phyloP scores from a whole-genome alignment of 2,329 filamentous ascomycete species.

The Stagonosporopsis chrysanthemi region DNA sequence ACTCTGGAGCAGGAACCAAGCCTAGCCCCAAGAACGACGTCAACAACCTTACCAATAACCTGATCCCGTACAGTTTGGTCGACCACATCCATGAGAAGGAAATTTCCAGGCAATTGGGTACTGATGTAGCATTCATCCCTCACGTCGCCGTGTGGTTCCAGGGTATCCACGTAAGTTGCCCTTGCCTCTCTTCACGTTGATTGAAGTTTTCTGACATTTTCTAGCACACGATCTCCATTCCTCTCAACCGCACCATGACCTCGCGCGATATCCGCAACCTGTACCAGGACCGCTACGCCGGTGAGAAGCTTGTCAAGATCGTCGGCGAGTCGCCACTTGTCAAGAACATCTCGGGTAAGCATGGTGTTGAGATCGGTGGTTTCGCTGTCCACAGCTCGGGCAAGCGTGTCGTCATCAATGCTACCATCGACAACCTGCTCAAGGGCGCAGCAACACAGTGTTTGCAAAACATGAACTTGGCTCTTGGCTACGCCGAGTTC shows the following conservation, averaged over 20 bases:
- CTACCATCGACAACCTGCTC: conserved; percentile 90
- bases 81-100: conserved; percentile 96
- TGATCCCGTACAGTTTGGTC: conserved; percentile 89
- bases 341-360: conserved; percentile 82
- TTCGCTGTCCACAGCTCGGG: conserved; percentile 92
- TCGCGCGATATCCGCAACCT: conserved; percentile 91
- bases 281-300: conserved; percentile 95
- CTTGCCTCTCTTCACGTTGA: not conserved
- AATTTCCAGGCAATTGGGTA: conserved; percentile 79
- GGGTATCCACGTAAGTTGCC: conserved; percentile 73
- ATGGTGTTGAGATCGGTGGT: conserved; percentile 91
- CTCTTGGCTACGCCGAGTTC: conserved; percentile 87
- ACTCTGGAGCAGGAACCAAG: conserved; percentile 94
- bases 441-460: conserved; percentile 95
- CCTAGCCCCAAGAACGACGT: conserved; percentile 94
- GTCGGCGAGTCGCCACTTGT: conserved; percentile 86
- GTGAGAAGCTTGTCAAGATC: conserved; percentile 93
- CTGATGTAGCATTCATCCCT: conserved; percentile 82
- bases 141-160: conserved; percentile 98
- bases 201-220: conserved; percentile 2
- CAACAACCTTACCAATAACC: conserved; percentile 80
- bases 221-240: conserved; percentile 85
- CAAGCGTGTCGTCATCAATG: conserved; percentile 92
- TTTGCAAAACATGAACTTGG: conserved; percentile 93
- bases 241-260: conserved; percentile 83